A percentile compares a stretch with the other conserved stretches of the same genome.
These are phyloP conservation scores for Tuber indicum DNA, from an alignment of 495 filamentous ascomycete genomes.

Conservation along the genomic window DNA sequence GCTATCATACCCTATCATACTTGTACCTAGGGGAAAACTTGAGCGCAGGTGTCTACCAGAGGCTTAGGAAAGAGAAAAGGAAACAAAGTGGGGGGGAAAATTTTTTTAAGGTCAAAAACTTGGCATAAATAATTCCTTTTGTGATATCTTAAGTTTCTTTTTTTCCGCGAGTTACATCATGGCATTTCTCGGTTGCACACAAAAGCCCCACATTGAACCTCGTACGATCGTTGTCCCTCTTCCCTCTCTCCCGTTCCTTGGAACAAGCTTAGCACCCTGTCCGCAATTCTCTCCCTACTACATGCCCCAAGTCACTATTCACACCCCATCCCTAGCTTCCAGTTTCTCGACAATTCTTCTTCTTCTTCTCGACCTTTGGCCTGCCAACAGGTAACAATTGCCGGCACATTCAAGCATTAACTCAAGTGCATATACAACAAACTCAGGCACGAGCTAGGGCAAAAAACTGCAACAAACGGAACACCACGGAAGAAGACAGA, in stretches of 20 bases:
- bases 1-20: neutral
- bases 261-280: neutral
- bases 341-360: neutral
- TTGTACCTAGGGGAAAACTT: neutral
- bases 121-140: neutral
- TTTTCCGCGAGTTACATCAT: neutral
- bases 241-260: neutral
- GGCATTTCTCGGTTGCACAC: neutral
- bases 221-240: neutral
- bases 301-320: neutral
- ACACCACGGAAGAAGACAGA: constrained; percentile 5
- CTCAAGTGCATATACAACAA: neutral
- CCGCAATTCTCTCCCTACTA: neutral
- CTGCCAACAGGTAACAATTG: neutral
- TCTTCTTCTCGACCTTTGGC: neutral
- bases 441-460: neutral
- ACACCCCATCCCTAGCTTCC: neutral
- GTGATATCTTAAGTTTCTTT: neutral
- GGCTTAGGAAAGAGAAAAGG: neutral
- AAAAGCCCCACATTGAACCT: neutral
- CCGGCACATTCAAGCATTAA: neutral
- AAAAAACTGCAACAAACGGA: constrained; percentile 1
- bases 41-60: too few relatives aligned
- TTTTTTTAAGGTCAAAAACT: neutral
- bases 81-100: neutral